Evolutionary conservation across 768 basidiomycete species (phyloP).

Genomic region (Lanmaoa pseudosensibilis): DNA sequence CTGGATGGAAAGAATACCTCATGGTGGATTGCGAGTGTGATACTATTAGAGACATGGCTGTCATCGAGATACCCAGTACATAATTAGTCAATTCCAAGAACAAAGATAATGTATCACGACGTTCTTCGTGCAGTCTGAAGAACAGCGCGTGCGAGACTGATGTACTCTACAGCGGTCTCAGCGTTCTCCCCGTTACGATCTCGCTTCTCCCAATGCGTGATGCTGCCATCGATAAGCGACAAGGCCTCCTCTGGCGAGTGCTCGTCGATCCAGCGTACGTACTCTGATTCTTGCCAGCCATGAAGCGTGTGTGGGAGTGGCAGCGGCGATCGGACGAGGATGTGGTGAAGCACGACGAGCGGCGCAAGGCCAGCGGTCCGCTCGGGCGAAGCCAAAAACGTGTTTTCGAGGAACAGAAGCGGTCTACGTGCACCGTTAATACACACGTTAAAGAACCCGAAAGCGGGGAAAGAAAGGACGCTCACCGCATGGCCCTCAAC

Average conservation of each 20-base stretch:
- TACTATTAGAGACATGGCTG: too few species aligned
- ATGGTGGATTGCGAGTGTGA: too few species aligned
- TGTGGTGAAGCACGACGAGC: constrained; percentile 87
- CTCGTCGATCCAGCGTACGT: constrained; percentile 94
- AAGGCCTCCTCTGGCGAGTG: constrained; percentile 80
- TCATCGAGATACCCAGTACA: too few species aligned
- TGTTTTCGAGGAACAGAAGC: constrained; percentile 84
- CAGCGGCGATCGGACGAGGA: constrained; percentile 84
- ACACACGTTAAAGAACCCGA: neutral
- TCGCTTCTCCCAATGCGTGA: constrained; percentile 77
- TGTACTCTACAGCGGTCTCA: constrained; percentile 55
- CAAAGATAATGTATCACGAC: constrained; percentile 6
- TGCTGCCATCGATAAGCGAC: constrained; percentile 75
- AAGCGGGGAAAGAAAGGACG: neutral
- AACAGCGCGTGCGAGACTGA: constrained; percentile 66
- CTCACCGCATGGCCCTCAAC: constrained; percentile 83
- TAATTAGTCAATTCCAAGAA: neutral
- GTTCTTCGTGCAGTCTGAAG: constrained; percentile 42
- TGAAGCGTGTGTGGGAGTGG: constrained; percentile 86
- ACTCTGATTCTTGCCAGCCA: constrained; percentile 94
- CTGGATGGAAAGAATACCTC: too few species aligned
- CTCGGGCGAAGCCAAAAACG: constrained; percentile 59
- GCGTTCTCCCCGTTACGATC: constrained; percentile 54
- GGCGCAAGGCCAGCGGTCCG: constrained; percentile 80
- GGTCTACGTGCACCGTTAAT: constrained; percentile 50